Conservation (phyloP, 1,284 basidiomycete genomes). For the Rhodotorula sp. region DNA sequence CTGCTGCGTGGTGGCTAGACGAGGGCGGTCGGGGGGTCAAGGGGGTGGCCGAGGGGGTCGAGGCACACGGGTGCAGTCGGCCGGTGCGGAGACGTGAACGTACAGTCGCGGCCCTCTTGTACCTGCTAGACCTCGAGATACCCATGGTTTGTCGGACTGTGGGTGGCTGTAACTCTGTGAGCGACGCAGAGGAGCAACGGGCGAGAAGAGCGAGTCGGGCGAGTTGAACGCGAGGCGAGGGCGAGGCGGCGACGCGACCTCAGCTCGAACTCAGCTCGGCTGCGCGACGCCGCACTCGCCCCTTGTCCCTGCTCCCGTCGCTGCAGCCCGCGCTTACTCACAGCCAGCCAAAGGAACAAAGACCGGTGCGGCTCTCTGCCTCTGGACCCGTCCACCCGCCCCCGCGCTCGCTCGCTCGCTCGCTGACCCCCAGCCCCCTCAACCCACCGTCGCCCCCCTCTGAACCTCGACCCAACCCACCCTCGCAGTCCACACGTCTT, state of each 20-base stretch:
- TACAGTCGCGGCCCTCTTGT: slow-evolving; percentile 86
- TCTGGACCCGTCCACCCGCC: not conserved
- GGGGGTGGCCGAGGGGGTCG: too few species aligned
- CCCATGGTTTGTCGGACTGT: slow-evolving; percentile 26
- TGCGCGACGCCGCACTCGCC: too few species aligned
- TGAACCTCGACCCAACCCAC: not conserved
- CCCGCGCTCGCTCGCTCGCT: not conserved
- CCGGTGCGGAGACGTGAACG: too few species aligned
- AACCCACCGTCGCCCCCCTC: too few species aligned
- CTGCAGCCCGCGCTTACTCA: too few species aligned
- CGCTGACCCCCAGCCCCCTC: too few species aligned
- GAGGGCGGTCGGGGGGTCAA: not conserved
- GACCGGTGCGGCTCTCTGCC: not conserved
- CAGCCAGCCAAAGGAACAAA: too few species aligned
- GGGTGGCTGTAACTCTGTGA: slow-evolving; percentile 12
- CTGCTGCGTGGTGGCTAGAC: not conserved
- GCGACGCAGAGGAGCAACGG: not conserved
- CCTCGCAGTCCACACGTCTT: not conserved
- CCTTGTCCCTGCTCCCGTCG: too few species aligned
- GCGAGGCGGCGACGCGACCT: not conserved
- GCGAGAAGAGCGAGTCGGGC: not conserved
- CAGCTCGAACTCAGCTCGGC: too few species aligned
- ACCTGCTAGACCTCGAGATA: slow-evolving; percentile 87
- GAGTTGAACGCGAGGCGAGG: not conserved
- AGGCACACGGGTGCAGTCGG: too few species aligned